A percentile compares a stretch with the other conserved stretches of the same genome.
Evolutionary conservation across 148 eudicot species (phyloP).

Genomic region (Nyssa sinensis): DNA sequence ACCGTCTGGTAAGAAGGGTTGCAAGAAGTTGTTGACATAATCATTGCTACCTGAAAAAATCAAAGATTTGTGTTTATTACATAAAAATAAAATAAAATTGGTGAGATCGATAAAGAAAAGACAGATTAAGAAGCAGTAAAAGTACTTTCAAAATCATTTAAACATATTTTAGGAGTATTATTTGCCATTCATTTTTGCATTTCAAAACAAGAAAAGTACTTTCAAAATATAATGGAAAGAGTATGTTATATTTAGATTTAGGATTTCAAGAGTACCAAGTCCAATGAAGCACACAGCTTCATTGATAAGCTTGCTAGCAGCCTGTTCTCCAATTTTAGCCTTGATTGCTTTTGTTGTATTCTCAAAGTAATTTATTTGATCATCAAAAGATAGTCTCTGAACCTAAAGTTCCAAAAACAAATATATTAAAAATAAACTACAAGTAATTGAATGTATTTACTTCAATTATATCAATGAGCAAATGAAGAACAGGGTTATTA

Average conservation of each 20-base stretch:
- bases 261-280: constrained; percentile 46
- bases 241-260: not conserved
- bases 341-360: constrained; percentile 63
- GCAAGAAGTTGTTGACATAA: constrained; percentile 85
- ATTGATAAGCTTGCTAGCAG: constrained; percentile 53
- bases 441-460: not conserved
- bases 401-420: constrained; percentile 32
- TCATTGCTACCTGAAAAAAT: constrained; percentile 76
- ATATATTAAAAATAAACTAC: not conserved
- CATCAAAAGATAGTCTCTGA: constrained; percentile 73
- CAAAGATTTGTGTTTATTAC: too few relatives aligned
- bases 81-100: too few relatives aligned
- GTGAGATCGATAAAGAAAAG: too few relatives aligned
- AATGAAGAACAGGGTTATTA: constrained; percentile 14
- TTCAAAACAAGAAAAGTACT: too few relatives aligned
- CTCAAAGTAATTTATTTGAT: constrained; percentile 64
- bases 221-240: not conserved
- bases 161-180: too few relatives aligned
- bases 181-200: too few relatives aligned
- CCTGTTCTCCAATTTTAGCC: constrained; percentile 61
- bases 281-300: constrained; percentile 77
- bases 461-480: not conserved
- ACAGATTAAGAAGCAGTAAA: too few relatives aligned
- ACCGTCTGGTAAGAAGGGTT: constrained; percentile 74
- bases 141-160: too few relatives aligned